Conservation (phyloP, 495 filamentous ascomycete species). For the Aspergillus sclerotioniger region DNA sequence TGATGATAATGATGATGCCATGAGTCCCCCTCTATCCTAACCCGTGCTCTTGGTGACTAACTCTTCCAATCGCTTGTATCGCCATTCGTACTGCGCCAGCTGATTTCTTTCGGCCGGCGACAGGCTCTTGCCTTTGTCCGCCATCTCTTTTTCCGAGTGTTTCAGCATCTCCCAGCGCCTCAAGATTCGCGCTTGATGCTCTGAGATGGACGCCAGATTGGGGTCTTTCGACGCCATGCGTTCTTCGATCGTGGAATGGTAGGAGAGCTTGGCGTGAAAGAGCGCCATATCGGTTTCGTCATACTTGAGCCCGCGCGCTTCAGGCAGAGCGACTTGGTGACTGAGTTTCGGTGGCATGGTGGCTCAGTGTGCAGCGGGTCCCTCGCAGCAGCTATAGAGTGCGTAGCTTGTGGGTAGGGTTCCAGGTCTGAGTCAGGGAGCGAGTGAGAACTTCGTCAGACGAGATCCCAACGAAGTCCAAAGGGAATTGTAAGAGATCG, state of each 20-base stretch:
- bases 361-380: not conserved
- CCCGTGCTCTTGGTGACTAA: constrained; percentile 26
- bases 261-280: constrained; percentile 40
- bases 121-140: constrained; percentile 33
- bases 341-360: constrained; percentile 30
- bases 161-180: constrained; percentile 42
- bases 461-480: not conserved
- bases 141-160: constrained; percentile 37
- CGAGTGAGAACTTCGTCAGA: not conserved
- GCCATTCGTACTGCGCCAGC: constrained; percentile 41
- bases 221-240: constrained; percentile 35
- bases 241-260: constrained; percentile 40
- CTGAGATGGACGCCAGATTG: constrained; percentile 39
- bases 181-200: constrained; percentile 36
- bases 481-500: not conserved
- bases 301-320: constrained; percentile 40
- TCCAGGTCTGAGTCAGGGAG: not conserved
- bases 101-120: constrained; percentile 35
- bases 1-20: not conserved
- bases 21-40: constrained; percentile 15
- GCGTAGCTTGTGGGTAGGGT: not conserved
- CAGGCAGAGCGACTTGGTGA: constrained; percentile 32
- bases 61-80: constrained; percentile 38
- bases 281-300: constrained; percentile 46
- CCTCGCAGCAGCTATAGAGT: not conserved